Conservation (phyloP, 2,329 filamentous ascomycete species). For the Neopestalotiopsis clavispora region DNA sequence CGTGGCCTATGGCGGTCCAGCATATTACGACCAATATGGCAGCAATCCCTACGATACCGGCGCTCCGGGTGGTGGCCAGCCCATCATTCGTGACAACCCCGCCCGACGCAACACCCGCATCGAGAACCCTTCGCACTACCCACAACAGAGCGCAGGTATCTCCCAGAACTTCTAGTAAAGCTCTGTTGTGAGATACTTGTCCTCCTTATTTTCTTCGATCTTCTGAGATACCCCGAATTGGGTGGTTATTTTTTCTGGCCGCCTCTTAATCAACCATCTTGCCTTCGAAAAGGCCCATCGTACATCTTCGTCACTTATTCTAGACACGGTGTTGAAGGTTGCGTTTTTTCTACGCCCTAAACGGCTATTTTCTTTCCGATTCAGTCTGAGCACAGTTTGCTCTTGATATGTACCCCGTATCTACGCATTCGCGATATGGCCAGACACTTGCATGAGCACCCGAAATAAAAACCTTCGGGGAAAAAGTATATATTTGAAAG, state of each 20-base stretch:
- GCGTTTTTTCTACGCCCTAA: not conserved
- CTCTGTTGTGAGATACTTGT: not conserved
- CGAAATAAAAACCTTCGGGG: not conserved
- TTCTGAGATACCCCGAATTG: conserved; percentile 9
- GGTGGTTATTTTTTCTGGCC: conserved; percentile 3
- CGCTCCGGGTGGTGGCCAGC: conserved; percentile 57
- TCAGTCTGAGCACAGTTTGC: not conserved
- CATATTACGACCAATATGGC: conserved; percentile 65
- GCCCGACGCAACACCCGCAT: conserved; percentile 93
- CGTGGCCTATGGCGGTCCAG: conserved; percentile 51
- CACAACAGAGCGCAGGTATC: conserved; percentile 92
- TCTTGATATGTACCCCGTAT: not conserved
- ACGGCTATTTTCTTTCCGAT: not conserved
- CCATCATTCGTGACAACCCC: conserved; percentile 90
- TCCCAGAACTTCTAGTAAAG: conserved; percentile 85
- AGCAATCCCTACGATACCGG: conserved; percentile 60
- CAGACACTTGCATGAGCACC: not conserved
- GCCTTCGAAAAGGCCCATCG: not conserved
- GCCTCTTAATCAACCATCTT: conserved; percentile 4
- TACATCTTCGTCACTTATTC: conserved; percentile 4
- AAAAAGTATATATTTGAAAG: conserved; percentile 7
- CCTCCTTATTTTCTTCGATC: not conserved
- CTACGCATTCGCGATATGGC: not conserved
- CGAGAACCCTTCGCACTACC: conserved; percentile 86
- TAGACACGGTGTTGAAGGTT: conserved; percentile 7